Evolutionary conservation across 2,329 filamentous ascomycete genomes (phyloP).

Genomic region (Xylariaceae sp.): DNA sequence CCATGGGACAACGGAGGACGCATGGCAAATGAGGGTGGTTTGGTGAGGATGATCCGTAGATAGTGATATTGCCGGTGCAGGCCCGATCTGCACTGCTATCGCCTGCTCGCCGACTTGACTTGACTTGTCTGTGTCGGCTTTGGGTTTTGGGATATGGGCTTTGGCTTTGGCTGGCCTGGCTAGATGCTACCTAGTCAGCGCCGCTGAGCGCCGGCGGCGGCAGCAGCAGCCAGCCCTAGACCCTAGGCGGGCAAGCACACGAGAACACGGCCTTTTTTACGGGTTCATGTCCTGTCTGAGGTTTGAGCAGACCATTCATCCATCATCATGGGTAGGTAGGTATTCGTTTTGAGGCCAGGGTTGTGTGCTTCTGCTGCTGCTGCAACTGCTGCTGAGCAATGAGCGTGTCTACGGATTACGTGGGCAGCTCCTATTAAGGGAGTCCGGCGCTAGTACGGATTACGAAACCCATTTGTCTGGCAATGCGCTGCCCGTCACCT

Average conservation of each 20-base stretch:
- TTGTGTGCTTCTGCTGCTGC: not conserved
- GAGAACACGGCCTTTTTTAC: not conserved
- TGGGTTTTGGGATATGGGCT: too few relatives aligned
- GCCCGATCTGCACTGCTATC: constrained; percentile 10
- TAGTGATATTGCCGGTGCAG: constrained; percentile 17
- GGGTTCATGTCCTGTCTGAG: not conserved
- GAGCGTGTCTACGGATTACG: too few relatives aligned
- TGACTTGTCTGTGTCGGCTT: constrained; percentile 2
- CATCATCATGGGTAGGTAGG: not conserved
- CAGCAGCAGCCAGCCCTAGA: not conserved
- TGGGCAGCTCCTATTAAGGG: not conserved
- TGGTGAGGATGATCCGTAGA: constrained; percentile 15
- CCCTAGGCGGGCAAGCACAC: constrained; percentile 10
- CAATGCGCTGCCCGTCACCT: not conserved
- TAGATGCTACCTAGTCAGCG: not conserved
- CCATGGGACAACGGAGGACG: not conserved
- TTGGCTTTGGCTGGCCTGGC: not conserved
- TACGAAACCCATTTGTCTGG: not conserved
- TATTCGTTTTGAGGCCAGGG: not conserved
- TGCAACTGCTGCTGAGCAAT: too few relatives aligned
- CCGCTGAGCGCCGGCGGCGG: not conserved
- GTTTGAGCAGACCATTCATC: not conserved
- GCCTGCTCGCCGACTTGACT: constrained; percentile 9
- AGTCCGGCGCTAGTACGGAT: not conserved
- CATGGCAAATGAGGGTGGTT: not conserved